A percentile compares a stretch with the other conserved stretches of the same genome.
Conservation (phyloP, 192 early-diverging fungal genomes). For the Coemansia sp. region DNA sequence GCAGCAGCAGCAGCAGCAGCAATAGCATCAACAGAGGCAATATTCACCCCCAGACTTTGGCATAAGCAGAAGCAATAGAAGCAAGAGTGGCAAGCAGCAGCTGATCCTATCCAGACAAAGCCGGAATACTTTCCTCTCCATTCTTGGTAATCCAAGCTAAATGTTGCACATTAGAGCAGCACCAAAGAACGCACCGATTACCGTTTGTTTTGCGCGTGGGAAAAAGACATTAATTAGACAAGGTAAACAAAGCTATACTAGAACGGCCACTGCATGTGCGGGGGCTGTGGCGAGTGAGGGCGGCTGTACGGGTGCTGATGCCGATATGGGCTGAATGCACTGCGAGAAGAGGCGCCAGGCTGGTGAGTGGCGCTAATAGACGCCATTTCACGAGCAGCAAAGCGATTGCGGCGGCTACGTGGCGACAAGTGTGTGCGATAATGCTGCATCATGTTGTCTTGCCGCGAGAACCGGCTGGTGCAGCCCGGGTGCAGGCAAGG, state of each 20-base stretch:
- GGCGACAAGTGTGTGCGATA: conserved; percentile 70
- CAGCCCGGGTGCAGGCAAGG: conserved; percentile 64
- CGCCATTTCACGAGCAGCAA: neutral
- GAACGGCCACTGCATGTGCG: neutral
- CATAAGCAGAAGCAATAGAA: no score
- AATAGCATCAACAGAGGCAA: no score
- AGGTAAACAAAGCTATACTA: neutral
- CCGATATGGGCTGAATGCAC: neutral
- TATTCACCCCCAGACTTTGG: no score
- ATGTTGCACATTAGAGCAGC: no score
- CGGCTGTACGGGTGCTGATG: neutral
- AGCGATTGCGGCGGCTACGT: conserved; percentile 50
- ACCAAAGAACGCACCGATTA: no score
- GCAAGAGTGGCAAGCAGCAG: no score
- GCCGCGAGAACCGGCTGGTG: conserved; percentile 66
- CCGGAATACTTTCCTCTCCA: no score
- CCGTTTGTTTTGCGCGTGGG: no score
- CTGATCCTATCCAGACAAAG: no score
- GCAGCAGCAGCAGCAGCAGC: no score
- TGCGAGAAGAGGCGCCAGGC: neutral
- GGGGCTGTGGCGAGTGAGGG: neutral
- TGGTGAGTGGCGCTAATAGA: neutral
- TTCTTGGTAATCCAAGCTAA: no score
- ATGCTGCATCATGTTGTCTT: conserved; percentile 82
- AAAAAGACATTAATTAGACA: neutral